Evolutionary conservation across 2,329 filamentous ascomycete genomes (phyloP).

Genomic region (Pestalotiopsis sp.): DNA sequence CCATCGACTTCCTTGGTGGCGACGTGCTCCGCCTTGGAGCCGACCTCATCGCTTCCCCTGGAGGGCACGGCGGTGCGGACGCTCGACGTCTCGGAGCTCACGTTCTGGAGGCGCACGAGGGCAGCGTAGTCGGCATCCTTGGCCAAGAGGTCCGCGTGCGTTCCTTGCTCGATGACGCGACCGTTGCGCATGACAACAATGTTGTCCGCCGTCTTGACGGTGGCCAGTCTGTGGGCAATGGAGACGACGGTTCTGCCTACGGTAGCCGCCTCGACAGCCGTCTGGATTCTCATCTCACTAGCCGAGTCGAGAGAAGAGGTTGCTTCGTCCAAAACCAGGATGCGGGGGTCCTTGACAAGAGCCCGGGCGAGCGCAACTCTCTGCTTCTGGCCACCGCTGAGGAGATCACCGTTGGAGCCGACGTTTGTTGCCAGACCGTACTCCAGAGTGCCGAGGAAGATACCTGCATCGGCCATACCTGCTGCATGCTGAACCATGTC

Average conservation of each 20-base stretch:
- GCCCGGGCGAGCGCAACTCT: conserved; percentile 50
- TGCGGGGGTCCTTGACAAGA: conserved; percentile 46
- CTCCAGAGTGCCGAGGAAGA: conserved; percentile 50
- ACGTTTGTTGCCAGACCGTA: conserved; percentile 46
- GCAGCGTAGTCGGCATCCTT: conserved; percentile 33
- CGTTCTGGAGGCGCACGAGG: conserved; percentile 32
- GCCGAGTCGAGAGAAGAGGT: conserved; percentile 52
- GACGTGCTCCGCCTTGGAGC: conserved; percentile 32
- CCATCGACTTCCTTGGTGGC: conserved; percentile 18
- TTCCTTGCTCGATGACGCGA: conserved; percentile 62
- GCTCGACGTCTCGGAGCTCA: conserved; percentile 36
- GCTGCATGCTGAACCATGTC: conserved; percentile 51
- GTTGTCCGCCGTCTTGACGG: conserved; percentile 63
- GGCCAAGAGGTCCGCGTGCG: conserved; percentile 59
- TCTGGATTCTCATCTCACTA: conserved; percentile 48
- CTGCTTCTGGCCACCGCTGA: conserved; percentile 52
- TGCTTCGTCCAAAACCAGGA: conserved; percentile 53
- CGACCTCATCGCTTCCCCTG: conserved; percentile 38
- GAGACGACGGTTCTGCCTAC: conserved; percentile 62
- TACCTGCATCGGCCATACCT: conserved; percentile 57
- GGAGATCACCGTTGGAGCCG: conserved; percentile 43
- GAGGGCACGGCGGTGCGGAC: conserved; percentile 28
- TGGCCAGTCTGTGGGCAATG: conserved; percentile 65
- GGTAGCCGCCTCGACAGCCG: conserved; percentile 35
- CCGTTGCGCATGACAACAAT: conserved; percentile 68